Base-by-base conservation (phyloP, 768 basidiomycete genomes). In the Brasilioporus rufonigricans region DNA sequence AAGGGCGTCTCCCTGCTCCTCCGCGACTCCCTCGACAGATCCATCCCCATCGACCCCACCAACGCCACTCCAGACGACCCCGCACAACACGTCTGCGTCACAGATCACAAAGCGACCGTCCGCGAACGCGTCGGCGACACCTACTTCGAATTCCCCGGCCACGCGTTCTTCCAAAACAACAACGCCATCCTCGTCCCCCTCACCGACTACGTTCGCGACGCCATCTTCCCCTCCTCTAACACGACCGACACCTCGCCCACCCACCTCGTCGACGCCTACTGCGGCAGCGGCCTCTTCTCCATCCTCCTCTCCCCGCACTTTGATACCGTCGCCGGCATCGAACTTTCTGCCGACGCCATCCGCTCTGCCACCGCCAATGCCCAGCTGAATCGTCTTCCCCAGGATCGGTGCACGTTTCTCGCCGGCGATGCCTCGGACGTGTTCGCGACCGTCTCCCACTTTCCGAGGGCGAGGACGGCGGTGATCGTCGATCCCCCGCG, bases 111-210 rank as follows among this genome's bases (percentile, higher is more conserved):
- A 55, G 83, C 77, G 13, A 83, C 77, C 11, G 84, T 96, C 1
- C 88, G 93, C 50, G 95, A 97, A 71, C 80, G 81, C 44, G 91
- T 98, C 24, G 94, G 92, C 10, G 73, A 81, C 57, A 83, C 77
- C 67, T 70, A 87, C 43, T 97, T 98, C 73, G 87, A 94, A 66
- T 95, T 91, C 71, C 81, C 78, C 21, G 91, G 87, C 7, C 85
- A 89, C 44, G 89, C 91, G 5, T 99, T 98, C 78, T 98, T 98
- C 81, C 96, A 99, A 67, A 98, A 98, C 77, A 99, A 99, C 80
- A 95, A 96, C 67, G 85, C 91, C 8, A 89, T 96, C 36, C 82
- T 98, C 27, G 78, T 85, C 7, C 85, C 91, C 0, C 80, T 99
- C 48, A 89, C 90, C n/a, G 67, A 81, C 56, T 92, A 95, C 73